Base-by-base conservation (phyloP, 345 rosid species). In the Citropsis articulata region DNA sequence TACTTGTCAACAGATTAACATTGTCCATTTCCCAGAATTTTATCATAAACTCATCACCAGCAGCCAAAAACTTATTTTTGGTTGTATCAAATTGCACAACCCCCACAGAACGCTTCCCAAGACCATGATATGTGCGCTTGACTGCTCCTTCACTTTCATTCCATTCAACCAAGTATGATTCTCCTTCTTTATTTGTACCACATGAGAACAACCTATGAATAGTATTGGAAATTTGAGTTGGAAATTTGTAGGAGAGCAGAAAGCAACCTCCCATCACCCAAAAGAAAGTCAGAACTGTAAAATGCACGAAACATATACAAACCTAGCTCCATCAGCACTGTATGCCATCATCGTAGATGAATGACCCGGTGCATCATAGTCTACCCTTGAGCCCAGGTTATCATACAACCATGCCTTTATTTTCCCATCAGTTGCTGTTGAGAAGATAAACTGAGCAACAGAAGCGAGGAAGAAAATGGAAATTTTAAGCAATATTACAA, bases 1-100 rank as follows among this genome's bases (percentile, higher is more conserved):
- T 86, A 78, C 89, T 91, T 16, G 94, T 84, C 83, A 92, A 81
- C 33, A 77, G 66, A 77, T 84, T 91, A 71, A 71, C 25, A 84
- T 77, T 88, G 78, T 92, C 95, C 94, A 91, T 91, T 77, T 94
- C 95, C 97, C 98, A 94, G 67, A 91, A 84, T 85, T 94, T 94
- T 80, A 94, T 82, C 78, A 74, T 81, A 75, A 80, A 91, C 79
- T 94, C 97, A 72, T 94, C 98, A 77, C 97, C 95, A 83, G 91
- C 95, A 81, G 92, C 97, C 89, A 94, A 86, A 77, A 90, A 91
- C 78, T 88, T 85, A 78, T 89, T 94, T 86, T 88, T 91, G 38
- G 91, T 92, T 30, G 94, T 94, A 81, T 94, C 97, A 74, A 94
- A 94, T 78, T 94, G 95, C 81, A 94, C 97, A 82, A 91, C 76